phyloP scores from a whole-genome alignment of 148 eudicot genomes.

The Tetragonia tetragonoides region DNA sequence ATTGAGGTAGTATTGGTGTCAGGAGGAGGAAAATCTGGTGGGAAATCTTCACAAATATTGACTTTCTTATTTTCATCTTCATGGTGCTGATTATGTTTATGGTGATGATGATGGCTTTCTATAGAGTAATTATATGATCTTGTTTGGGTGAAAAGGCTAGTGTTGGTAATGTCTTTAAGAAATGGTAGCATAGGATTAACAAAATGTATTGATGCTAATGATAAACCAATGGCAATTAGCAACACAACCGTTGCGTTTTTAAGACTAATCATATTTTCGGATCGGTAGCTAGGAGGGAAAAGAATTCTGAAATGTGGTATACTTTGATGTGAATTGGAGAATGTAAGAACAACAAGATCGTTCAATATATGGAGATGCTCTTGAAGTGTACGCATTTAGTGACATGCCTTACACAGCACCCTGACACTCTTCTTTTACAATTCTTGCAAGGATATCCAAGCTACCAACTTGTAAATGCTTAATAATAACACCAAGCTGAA shows the following conservation, averaged over 20 bases:
- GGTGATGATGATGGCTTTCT: slow-evolving; percentile 18
- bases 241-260: slow-evolving; percentile 31
- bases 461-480: slow-evolving; percentile 12
- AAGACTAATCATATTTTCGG: slow-evolving; percentile 31
- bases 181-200: slow-evolving; percentile 22
- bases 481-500: too few species aligned
- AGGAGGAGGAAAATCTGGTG: slow-evolving; percentile 66
- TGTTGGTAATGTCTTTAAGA: slow-evolving; percentile 13
- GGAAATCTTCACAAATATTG: slow-evolving; percentile 64
- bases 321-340: not conserved
- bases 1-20: slow-evolving; percentile 56
- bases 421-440: not conserved
- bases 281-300: not conserved
- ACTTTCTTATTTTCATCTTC: slow-evolving; percentile 7
- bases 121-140: not conserved
- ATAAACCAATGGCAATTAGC: slow-evolving; percentile 44
- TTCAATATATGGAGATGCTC: slow-evolving; percentile 27
- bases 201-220: slow-evolving; percentile 38
- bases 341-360: too few species aligned
- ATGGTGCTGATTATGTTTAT: too few species aligned
- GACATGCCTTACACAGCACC: slow-evolving; percentile 77
- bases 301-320: not conserved
- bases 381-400: slow-evolving; percentile 68
- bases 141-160: slow-evolving; percentile 3
- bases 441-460: slow-evolving; percentile 28